A percentile compares a stretch with the other conserved stretches of the same genome.
Conservation (phyloP, 495 filamentous ascomycete species). For the Neurospora sp. region DNA sequence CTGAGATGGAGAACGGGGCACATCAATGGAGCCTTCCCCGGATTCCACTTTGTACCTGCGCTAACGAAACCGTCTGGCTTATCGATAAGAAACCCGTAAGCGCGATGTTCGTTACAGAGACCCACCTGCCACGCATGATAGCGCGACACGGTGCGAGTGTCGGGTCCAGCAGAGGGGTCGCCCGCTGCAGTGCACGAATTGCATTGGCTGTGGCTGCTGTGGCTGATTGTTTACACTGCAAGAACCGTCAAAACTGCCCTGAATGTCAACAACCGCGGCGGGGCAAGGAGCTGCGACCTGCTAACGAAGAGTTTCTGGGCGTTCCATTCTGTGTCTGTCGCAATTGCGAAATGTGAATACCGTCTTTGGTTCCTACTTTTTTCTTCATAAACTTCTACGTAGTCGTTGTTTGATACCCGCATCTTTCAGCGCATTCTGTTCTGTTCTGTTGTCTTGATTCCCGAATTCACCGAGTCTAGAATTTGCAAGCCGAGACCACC, state of each 20-base stretch:
- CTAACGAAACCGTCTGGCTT: neutral
- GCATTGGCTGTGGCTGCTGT: slow-evolving; percentile 13
- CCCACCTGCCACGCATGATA: neutral
- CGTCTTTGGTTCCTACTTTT: neutral
- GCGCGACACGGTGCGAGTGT: neutral
- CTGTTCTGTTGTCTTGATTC: neutral
- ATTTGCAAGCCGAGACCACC: neutral
- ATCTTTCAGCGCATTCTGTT: neutral
- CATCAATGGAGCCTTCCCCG: neutral
- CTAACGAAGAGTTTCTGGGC: slow-evolving; percentile 5
- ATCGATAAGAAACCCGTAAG: neutral
- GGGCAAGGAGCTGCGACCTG: slow-evolving; percentile 6
- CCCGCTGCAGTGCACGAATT: neutral
- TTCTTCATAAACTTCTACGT: neutral
- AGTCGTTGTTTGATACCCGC: neutral
- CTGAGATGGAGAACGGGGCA: neutral
- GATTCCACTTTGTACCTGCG: neutral
- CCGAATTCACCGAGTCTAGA: neutral
- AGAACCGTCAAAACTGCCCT: slow-evolving; percentile 5
- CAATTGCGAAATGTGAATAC: neutral
- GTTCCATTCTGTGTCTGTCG: neutral
- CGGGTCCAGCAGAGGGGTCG: neutral
- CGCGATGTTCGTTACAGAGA: neutral
- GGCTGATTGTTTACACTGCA: slow-evolving; percentile 26
- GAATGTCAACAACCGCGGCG: slow-evolving; percentile 16